Evolutionary conservation across 306 rosid genomes (phyloP).

Genomic region (Rosa multiflora): DNA sequence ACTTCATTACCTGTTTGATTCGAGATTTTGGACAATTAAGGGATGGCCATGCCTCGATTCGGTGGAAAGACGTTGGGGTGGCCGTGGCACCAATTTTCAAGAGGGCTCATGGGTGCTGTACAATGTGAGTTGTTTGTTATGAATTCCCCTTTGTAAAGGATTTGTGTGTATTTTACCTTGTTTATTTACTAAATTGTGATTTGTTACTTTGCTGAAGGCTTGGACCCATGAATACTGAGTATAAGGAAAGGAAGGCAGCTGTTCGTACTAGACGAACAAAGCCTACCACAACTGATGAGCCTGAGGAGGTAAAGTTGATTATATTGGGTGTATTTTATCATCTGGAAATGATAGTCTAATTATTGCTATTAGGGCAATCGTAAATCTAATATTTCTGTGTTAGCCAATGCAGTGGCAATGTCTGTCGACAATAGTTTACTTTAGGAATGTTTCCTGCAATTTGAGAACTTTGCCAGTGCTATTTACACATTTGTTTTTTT

Average conservation of each 20-base stretch:
- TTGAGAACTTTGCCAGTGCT: neutral
- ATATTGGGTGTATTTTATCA: neutral
- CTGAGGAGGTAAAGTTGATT: conserved; percentile 57
- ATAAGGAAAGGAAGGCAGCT: conserved; percentile 51
- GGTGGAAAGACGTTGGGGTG: conserved; percentile 57
- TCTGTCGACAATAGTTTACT: neutral
- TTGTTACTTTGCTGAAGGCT: conserved; percentile 41
- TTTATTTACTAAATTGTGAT: neutral
- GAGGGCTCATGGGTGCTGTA: conserved; percentile 54
- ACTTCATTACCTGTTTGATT: conserved; percentile 57
- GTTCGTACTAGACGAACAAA: conserved; percentile 34
- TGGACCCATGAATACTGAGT: conserved; percentile 77
- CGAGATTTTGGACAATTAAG: conserved; percentile 37
- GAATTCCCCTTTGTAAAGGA: neutral
- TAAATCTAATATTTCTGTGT: neutral
- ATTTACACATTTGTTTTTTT: neutral
- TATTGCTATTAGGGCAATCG: neutral
- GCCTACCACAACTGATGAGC: conserved; percentile 48
- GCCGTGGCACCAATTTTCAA: conserved; percentile 51
- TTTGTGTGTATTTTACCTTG: neutral
- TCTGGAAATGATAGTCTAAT: neutral
- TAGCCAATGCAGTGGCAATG: neutral
- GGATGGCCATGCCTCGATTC: conserved; percentile 16
- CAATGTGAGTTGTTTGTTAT: conserved; percentile 50
- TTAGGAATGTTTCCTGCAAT: neutral